Percentiles rank a stretch among this genome's conserved stretches.
Evolutionary conservation across 371 early-diverging fungal genomes (phyloP).

Genomic region (Catenaria anguillulae): DNA sequence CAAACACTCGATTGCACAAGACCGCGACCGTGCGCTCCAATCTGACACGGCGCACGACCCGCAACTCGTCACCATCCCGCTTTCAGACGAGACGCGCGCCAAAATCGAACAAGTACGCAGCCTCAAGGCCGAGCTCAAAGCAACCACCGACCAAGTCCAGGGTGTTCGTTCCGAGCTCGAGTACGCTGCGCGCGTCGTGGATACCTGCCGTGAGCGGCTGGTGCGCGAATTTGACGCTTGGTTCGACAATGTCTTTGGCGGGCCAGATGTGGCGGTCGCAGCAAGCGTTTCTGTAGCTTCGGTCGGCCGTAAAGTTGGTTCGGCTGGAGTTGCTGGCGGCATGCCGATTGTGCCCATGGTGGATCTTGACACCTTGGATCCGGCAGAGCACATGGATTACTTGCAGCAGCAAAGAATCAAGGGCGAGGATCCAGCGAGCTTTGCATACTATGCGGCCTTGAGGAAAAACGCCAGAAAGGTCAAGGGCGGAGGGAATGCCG

Average conservation of each 20-base stretch:
- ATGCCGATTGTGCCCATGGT: too few species aligned
- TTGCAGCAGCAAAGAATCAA: too few species aligned
- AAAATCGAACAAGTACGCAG: constrained; percentile 19
- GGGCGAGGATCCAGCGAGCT: too few species aligned
- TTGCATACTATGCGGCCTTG: too few species aligned
- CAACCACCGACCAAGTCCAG: constrained; percentile 17
- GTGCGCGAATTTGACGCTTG: constrained; percentile 36
- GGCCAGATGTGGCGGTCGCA: too few species aligned
- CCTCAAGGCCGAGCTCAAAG: constrained; percentile 23
- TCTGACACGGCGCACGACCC: not conserved
- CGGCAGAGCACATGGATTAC: too few species aligned
- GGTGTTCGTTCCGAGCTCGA: constrained; percentile 21
- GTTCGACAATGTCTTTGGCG: constrained; percentile 20
- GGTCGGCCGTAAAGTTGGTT: too few species aligned
- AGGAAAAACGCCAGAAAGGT: too few species aligned
- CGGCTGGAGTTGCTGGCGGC: too few species aligned
- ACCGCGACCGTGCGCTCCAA: constrained; percentile 6
- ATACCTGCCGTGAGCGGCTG: constrained; percentile 30
- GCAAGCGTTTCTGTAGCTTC: too few species aligned
- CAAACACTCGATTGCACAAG: constrained; percentile 8
- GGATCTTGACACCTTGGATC: too few species aligned
- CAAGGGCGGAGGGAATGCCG: too few species aligned
- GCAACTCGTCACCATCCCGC: not conserved
- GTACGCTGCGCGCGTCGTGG: constrained; percentile 30
- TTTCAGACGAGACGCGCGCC: constrained; percentile 30